Percentiles rank a stretch among this genome's conserved stretches.
Evolutionary conservation across 2,329 filamentous ascomycete species (phyloP).

Genomic region (Bipolaris cookei): DNA sequence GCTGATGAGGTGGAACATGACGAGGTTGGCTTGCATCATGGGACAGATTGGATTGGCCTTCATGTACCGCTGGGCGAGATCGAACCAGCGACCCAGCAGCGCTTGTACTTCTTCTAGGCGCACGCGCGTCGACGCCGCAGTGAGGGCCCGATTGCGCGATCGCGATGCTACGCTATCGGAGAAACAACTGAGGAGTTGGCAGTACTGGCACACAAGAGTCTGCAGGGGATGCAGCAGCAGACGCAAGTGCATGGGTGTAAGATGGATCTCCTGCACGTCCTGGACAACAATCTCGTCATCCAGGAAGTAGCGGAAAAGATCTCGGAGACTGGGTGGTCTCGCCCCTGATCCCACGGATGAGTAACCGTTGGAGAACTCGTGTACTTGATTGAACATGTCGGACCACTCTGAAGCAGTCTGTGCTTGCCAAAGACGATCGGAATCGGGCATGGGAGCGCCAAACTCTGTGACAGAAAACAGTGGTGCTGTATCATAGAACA

Average conservation of each 20-base stretch:
- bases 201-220: constrained; percentile 67
- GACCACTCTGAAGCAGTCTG: constrained; percentile 66
- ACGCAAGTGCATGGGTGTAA: constrained; percentile 66
- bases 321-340: constrained; percentile 64
- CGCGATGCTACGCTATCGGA: constrained; percentile 60
- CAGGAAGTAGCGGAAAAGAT: constrained; percentile 71
- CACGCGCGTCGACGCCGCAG: constrained; percentile 64
- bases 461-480: constrained; percentile 71
- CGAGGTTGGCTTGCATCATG: constrained; percentile 68
- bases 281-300: constrained; percentile 65
- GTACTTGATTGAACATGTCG: constrained; percentile 63
- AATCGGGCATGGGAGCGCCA: constrained; percentile 67
- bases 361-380: constrained; percentile 61
- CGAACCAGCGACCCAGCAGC: constrained; percentile 70
- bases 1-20: constrained; percentile 73
- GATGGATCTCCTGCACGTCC: constrained; percentile 53
- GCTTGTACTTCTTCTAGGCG: constrained; percentile 69
- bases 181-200: constrained; percentile 70
- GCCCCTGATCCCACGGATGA: constrained; percentile 61
- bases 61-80: constrained; percentile 64
- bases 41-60: constrained; percentile 64
- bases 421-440: constrained; percentile 69
- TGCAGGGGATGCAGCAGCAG: constrained; percentile 73
- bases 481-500: constrained; percentile 50
- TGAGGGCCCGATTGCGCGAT: constrained; percentile 58